Evolutionary conservation across 306 rosid species (phyloP), one percentile per base, ranked within the genome.

Genomic region (Adenanthera pavonina): DNA sequence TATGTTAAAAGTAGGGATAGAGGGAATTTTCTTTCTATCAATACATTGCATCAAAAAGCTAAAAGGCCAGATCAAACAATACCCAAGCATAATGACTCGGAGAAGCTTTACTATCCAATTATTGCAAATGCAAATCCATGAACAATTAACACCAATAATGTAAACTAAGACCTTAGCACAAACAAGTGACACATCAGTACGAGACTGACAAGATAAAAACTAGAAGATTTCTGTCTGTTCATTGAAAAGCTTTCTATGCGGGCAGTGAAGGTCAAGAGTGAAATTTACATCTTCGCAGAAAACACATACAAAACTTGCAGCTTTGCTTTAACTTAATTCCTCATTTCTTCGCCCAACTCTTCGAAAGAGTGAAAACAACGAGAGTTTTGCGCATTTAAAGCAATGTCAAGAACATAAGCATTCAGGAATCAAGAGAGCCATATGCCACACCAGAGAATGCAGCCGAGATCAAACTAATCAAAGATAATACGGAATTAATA

Each of bases 41-140:
- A 86, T 8, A 72, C 80, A 84, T 84, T 92, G 81, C 57, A 89
- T 80, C 94, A 72, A 84, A 86, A 90, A 89, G 75, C 40, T 83
- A 80, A 20, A 40, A 54, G 60, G 74, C 83, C 49, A 60, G 6
- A 54, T 8, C 53, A 53, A 68, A 52, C 34, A 68, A 34, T 41
- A 71, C 17, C 17, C 8, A 59, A 64, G 5, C 69, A 20, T 2
- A 6, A 73, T 46, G 3, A 17, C 72, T 74, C 17, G 17, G 8
- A 1, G 46, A 82, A 70, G 35, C 9, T 62, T n/a, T 54, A 76
- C 41, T 34, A 77, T 8, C 38, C 17, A 48, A 40, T 47, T 44
- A 71, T 71, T 9, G 20, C n/a, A 78, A 62, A 76, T 62, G 11
- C 6, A 4, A 77, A 33, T 44, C 1, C 13, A 46, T 0, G 10